phyloP scores from a whole-genome alignment of 306 rosid species.

The Phaseolus lunatus region DNA sequence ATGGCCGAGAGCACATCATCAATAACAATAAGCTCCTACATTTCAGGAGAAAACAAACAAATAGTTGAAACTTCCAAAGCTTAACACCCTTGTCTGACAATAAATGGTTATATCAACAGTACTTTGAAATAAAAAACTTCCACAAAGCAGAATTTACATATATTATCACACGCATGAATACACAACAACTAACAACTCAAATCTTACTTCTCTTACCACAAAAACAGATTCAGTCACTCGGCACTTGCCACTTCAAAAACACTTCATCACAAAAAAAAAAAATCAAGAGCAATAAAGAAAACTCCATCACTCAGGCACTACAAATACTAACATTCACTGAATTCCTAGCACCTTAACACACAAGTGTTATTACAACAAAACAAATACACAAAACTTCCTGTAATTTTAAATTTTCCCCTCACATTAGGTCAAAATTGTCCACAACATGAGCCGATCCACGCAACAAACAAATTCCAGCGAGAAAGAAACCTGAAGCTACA shows the following conservation, averaged over 20 bases:
- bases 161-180: background rate
- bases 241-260: conserved; percentile 3
- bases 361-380: background rate
- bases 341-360: background rate
- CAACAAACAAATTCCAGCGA: background rate
- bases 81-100: background rate
- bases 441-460: background rate
- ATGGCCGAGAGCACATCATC: conserved; percentile 88
- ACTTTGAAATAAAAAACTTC: conserved; percentile 8
- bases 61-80: conserved; percentile 16
- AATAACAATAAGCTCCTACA: conserved; percentile 92
- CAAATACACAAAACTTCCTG: background rate
- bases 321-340: background rate
- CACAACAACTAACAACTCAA: background rate
- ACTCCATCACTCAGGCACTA: conserved; percentile 8
- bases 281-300: background rate
- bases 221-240: background rate
- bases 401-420: background rate
- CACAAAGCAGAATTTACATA: background rate
- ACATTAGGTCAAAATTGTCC: background rate
- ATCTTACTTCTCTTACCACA: background rate
- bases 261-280: background rate
- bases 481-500: conserved; percentile 4
- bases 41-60: conserved; percentile 41
- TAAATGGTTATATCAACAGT: conserved; percentile 14